Evolutionary conservation across 306 rosid species (phyloP).

Genomic region (Castanea crenata): DNA sequence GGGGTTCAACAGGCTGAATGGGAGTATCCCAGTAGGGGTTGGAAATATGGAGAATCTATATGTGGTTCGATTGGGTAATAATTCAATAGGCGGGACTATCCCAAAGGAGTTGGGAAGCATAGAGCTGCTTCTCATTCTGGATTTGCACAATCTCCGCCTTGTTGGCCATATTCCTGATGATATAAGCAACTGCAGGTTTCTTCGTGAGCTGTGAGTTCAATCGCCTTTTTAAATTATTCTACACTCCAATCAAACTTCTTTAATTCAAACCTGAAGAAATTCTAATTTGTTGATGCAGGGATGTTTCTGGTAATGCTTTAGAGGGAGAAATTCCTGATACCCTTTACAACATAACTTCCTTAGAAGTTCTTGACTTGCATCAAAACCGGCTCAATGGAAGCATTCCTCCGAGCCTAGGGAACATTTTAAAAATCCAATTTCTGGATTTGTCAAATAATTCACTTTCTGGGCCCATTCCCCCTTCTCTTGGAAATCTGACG

Average conservation of each 20-base stretch:
- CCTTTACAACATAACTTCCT: conserved; percentile 67
- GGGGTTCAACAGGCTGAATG: conserved; percentile 66
- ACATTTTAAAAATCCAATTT: conserved; percentile 52
- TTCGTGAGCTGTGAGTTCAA: conserved; percentile 88
- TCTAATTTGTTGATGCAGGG: conserved; percentile 61
- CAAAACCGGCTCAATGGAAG: conserved; percentile 69
- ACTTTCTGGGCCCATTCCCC: conserved; percentile 68
- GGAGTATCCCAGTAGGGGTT: conserved; percentile 64
- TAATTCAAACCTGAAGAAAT: conserved; percentile 31
- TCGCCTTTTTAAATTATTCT: conserved; percentile 29
- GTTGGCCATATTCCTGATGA: conserved; percentile 70
- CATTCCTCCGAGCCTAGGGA: conserved; percentile 76
- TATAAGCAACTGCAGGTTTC: conserved; percentile 73
- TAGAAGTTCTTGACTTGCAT: conserved; percentile 74
- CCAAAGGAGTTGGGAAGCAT: conserved; percentile 66
- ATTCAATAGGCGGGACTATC: conserved; percentile 64
- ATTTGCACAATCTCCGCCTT: conserved; percentile 79
- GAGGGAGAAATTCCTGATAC: conserved; percentile 72
- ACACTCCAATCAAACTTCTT: conserved; percentile 18
- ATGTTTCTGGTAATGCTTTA: conserved; percentile 75
- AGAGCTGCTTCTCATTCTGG: conserved; percentile 78
- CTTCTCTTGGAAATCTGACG: conserved; percentile 62
- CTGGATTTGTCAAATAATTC: conserved; percentile 77
- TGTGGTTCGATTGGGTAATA: conserved; percentile 75
- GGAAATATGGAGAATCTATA: conserved; percentile 46